phyloP scores from a whole-genome alignment of 139 green algal species.

The Diplosphaera chodatii region DNA sequence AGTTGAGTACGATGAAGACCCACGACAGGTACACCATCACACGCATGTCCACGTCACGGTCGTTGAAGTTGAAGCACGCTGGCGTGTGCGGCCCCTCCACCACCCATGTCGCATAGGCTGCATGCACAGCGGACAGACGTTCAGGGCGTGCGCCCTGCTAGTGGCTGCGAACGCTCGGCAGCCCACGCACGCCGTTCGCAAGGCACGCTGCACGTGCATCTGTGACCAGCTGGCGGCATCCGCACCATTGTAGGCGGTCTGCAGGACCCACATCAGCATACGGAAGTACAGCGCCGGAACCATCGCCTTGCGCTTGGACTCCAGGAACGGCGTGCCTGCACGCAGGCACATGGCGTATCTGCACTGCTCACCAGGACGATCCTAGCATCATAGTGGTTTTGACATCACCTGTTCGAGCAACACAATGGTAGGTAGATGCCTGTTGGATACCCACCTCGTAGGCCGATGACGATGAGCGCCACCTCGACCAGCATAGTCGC shows the following conservation, averaged over 20 bases:
- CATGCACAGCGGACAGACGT: too few species aligned
- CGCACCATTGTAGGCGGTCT: neutral
- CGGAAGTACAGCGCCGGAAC: neutral
- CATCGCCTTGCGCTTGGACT: neutral
- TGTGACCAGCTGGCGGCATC: too few species aligned
- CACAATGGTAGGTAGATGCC: too few species aligned
- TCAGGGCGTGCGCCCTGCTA: too few species aligned
- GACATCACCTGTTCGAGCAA: too few species aligned
- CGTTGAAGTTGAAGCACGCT: constrained; percentile 4
- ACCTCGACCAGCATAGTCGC: neutral
- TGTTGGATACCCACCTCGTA: neutral
- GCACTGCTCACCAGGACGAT: too few species aligned
- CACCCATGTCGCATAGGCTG: constrained; percentile 24
- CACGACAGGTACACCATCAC: constrained; percentile 18
- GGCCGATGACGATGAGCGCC: neutral
- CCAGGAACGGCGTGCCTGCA: neutral
- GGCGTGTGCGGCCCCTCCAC: constrained; percentile 1
- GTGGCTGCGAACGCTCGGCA: too few species aligned
- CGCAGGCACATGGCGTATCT: too few species aligned
- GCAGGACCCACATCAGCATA: neutral
- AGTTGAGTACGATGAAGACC: constrained; percentile 12
- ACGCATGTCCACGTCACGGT: constrained; percentile 11
- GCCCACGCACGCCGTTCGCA: too few species aligned
- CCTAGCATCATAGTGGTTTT: too few species aligned
- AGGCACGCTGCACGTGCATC: too few species aligned